Evolutionary conservation across 106 monocot genomes (phyloP), one percentile per base, ranked within the genome.

Genomic region (Chionographis japonica): DNA sequence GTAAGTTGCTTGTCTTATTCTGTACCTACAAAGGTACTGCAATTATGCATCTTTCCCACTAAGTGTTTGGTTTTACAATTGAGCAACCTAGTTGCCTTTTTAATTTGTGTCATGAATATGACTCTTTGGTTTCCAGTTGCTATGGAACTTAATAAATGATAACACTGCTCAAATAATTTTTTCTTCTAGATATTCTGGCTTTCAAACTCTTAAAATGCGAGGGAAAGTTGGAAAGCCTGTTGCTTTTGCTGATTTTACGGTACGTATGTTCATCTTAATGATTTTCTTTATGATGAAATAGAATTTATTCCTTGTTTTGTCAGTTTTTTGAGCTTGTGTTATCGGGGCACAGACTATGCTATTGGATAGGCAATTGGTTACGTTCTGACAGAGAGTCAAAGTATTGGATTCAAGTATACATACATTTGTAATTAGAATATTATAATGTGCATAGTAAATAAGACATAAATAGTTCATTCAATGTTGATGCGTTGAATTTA

Each of bases 201-300:
- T 88, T 36, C 73, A 74, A 35, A 59, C 78, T 10, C 83, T 94
- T 61, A 94, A 90, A 65, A 80, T 90, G 80, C 77, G 74, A 40
- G 80, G 86, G 54, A 87, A 61, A 77, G 65, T 75, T 66, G 90
- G 90, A 66, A 85, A 85, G 85, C 94, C 87, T n/a, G 84, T 87
- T 70, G 94, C 90, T 61, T 94, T 94, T 81, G 94, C 94, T 77
- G 80, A 94, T 78, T 94, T 94, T 79, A 50, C 54, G 84, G 94
- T 94, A 90, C 70, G 12, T 36, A 10, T 46, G n/a, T 46, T 10
- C 9, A 46, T 46, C 46, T 46, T 10, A 10, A 46, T 46, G 46
- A 46, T 46, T 46, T 46, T 46, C 5, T 46, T 6, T 46, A 46
- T 27, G 1, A 46, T 46, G 9, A 46, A 46, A 46, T 46, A 46